These are phyloP conservation scores for Mucor plumbeus DNA, from an alignment of 371 early-diverging fungal genomes.

Conservation along the genomic window DNA sequence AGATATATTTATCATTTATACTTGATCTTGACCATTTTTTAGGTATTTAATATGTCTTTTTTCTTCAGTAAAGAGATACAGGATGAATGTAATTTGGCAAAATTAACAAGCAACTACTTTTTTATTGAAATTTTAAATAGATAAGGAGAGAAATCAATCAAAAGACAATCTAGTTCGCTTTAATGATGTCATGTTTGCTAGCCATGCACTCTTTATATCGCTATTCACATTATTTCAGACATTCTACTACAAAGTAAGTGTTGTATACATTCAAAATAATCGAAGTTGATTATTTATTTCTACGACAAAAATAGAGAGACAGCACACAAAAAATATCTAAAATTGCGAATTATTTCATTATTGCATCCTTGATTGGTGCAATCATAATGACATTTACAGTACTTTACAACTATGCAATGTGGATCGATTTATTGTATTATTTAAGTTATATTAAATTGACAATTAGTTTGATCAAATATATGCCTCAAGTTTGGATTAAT, in stretches of 20 bases:
- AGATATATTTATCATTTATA: neutral
- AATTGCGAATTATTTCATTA: constrained; percentile 46
- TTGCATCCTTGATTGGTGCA: constrained; percentile 42
- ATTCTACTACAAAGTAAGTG: constrained; percentile 72
- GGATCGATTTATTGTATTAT: constrained; percentile 76
- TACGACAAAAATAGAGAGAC: constrained; percentile 44
- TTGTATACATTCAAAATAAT: neutral
- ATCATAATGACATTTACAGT: constrained; percentile 36
- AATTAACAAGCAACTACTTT: neutral
- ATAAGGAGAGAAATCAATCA: constrained; percentile 70
- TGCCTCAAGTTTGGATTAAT: constrained; percentile 89
- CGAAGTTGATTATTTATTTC: neutral
- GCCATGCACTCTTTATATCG: constrained; percentile 81
- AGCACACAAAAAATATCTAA: constrained; percentile 47
- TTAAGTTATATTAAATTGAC: constrained; percentile 82
- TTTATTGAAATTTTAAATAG: constrained; percentile 16
- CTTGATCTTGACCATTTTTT: neutral
- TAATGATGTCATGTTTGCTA: constrained; percentile 90
- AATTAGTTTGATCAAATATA: constrained; percentile 84
- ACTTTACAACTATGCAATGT: constrained; percentile 35
- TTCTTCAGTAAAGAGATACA: constrained; percentile 70
- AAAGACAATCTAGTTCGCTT: constrained; percentile 76
- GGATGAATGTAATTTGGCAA: constrained; percentile 62
- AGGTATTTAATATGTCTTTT: constrained; percentile 80
- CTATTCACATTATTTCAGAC: constrained; percentile 73